Percentiles rank a stretch among this genome's conserved stretches.
Conservation (phyloP, 306 rosid genomes). For the Corylus americana region DNA sequence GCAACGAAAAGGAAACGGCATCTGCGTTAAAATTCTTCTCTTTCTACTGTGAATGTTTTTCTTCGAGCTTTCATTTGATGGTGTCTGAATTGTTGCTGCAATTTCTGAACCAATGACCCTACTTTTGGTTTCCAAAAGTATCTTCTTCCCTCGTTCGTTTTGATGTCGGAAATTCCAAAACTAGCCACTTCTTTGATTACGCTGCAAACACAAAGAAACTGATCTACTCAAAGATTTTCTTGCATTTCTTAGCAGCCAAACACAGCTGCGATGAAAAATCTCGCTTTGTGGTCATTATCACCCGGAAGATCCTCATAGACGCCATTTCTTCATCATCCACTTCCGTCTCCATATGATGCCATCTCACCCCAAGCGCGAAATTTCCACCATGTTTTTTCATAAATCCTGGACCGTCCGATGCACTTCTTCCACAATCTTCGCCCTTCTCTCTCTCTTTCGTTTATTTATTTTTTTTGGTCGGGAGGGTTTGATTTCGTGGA, state of each 20-base stretch:
- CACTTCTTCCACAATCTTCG: conserved; percentile 3
- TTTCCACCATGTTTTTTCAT: background rate
- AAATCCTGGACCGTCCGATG: conserved; percentile 10
- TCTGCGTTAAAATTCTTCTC: background rate
- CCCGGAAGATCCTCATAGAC: conserved; percentile 8
- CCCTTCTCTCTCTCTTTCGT: background rate
- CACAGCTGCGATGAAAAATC: background rate
- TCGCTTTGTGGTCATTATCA: background rate
- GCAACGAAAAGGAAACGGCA: background rate
- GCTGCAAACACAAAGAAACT: background rate
- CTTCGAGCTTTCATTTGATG: background rate
- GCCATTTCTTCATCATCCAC: conserved; percentile 13
- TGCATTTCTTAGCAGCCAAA: conserved; percentile 25
- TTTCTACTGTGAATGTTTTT: background rate
- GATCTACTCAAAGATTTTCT: background rate
- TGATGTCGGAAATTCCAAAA: conserved; percentile 9
- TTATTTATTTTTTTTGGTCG: background rate
- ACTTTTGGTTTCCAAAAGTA: conserved; percentile 9
- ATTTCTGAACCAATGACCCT: background rate
- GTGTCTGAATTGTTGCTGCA: background rate
- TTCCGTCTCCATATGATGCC: conserved; percentile 7
- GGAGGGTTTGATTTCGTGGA: conserved; percentile 1
- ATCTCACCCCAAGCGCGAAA: background rate
- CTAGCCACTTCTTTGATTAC: conserved; percentile 3
- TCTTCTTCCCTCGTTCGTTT: background rate